Evolutionary conservation across 225 moss, liverwort and hornwort genomes (phyloP), one percentile per base, ranked within the genome.

Genomic region (Marchantia polymorpha): DNA sequence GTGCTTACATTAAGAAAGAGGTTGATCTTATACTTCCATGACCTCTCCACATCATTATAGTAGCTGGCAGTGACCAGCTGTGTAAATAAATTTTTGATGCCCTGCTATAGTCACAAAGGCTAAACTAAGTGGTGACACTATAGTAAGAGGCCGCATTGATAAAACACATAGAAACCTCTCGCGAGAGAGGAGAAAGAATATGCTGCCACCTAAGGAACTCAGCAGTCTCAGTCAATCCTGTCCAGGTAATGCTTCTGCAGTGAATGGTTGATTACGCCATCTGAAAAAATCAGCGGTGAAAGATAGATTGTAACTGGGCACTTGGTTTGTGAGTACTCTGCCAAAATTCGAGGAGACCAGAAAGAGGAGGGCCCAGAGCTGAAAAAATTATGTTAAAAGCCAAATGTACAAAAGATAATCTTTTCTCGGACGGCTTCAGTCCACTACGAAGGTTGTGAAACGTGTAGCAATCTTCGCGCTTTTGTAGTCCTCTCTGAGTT

Each of bases 401-500:
- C 75, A 81, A 74, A 78, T 81, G 74, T 84, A 84, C 77, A 74
- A 39, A 72, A 59, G 12, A 5, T 48, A 16, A 48, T 31, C 17
- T 56, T 56, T 56, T 56, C 0, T 63, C 31, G 14, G 10, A n/a
- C 12, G 13, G 48, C 10, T 31, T 84, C 64, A 87, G 7, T 87
- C 84, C 50, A 72, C 83, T 12, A 87, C 90, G 83, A 92, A 83
- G 69, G 94, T 85, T 68, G 88, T 84, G 74, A 96, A 92, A 72
- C 94, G 91, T 77, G 85, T 94, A 30, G 90, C 91, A 87, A 92
- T 96, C 81, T 92, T 96, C 25, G 94, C 92, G 81, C 88, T 90
- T 75, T 89, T 92, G 74, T 96, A 94, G 81, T 96, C 94, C 84
- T 96, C 96, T 79, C 94, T 87, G 65, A 92, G 77, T 81, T 96